phyloP scores from a whole-genome alignment of 2,329 filamentous ascomycete species.

The Aureobasidium sp. region DNA sequence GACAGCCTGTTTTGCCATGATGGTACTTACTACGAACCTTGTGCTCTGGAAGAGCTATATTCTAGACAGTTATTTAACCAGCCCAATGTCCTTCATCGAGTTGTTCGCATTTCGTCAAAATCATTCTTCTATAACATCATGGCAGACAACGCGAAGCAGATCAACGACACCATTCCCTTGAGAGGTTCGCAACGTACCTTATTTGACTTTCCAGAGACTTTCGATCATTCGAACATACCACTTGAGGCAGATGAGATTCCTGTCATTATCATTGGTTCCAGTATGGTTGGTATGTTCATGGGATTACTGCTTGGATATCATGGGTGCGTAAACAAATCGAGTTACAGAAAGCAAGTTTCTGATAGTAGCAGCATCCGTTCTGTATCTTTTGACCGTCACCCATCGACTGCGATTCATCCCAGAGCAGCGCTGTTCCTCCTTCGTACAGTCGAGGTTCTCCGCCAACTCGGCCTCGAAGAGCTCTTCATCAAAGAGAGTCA shows the following conservation, averaged over 20 bases:
- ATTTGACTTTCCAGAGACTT: neutral
- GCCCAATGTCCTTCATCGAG: too few relatives aligned
- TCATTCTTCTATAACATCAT: neutral
- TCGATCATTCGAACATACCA: neutral
- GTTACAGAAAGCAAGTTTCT: neutral
- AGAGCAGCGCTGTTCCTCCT: constrained; percentile 18
- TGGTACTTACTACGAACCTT: too few relatives aligned
- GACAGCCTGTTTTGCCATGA: too few relatives aligned
- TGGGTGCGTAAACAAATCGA: neutral
- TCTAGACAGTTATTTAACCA: neutral
- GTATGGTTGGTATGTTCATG: constrained; percentile 19
- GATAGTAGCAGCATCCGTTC: neutral
- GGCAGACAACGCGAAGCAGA: neutral
- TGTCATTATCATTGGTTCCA: constrained; percentile 18
- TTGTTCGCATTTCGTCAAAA: too few relatives aligned
- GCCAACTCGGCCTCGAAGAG: constrained; percentile 19
- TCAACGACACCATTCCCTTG: constrained; percentile 10
- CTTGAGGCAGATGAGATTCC: constrained; percentile 9
- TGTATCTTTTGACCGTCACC: constrained; percentile 16
- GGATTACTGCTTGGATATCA: constrained; percentile 18
- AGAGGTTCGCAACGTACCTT: neutral
- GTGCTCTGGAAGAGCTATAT: neutral
- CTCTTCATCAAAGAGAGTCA: constrained; percentile 14
- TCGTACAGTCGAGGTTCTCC: constrained; percentile 18
- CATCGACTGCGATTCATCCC: constrained; percentile 19